Base-by-base conservation (phyloP, 352 stramenopile species). In the Phytophthora vignae region DNA sequence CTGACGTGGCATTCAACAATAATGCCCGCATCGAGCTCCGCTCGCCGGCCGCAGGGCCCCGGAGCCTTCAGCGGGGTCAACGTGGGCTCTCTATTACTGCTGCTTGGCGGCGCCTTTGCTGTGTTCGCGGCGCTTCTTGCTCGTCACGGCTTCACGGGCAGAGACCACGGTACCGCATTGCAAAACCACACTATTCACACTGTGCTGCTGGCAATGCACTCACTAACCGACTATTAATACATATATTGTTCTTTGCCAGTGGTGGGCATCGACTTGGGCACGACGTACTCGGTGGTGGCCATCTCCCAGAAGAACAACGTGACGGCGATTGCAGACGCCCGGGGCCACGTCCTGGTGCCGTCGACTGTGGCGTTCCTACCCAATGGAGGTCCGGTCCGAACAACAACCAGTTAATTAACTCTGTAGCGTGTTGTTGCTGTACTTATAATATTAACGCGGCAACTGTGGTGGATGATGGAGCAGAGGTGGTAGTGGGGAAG, bases 201-300 rank as follows among this genome's bases (percentile, higher is more conserved):
- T 40, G 33, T 15, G 3, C 8, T 40, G 33, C 33, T 40, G 33
- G 11, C 8, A 40, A 9, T 40, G 42, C n/a, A 1, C 42, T 46
- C 11, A 63, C 58, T 68, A 60, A 68, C 15, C n/a, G n/a, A n/a
- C n/a, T n/a, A n/a, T n/a, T 1, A 2, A 59, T 55, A 19, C 52
- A 33, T 53, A 15, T 11, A 31, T 27, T 40, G 33, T 25, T 25
- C 22, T 31, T 31, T 31, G 27, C 12, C 11, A 76, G 87, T 90
- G 22, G 76, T 94, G 31, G 87, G 87, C 56, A 88, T 94, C 42
- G 87, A 94, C 56, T 74, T 92, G 14, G 86, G 86, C 46, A 94
- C 86, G 48, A 94, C 86, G 69, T 94, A 91, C 78, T 94, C 86
- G 40, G 83, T 91, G 10, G 87, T 92, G 17, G 87, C 81, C 17